A percentile compares a stretch with the other conserved stretches of the same genome.
Evolutionary conservation across 352 stramenopile genomes (phyloP).

Genomic region (Pythium aristosporum): DNA sequence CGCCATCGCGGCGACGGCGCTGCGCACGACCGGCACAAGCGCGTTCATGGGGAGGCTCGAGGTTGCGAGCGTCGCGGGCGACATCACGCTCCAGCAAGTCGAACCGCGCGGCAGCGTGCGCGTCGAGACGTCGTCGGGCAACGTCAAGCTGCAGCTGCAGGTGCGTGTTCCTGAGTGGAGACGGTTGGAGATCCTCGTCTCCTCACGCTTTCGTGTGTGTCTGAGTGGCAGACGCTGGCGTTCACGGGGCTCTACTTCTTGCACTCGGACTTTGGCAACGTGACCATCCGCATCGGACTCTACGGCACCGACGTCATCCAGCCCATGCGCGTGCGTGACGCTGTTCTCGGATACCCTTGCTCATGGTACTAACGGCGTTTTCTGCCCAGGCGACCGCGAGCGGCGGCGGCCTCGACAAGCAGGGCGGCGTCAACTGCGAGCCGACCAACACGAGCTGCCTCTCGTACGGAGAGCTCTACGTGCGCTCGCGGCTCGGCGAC

Average conservation of each 20-base stretch:
- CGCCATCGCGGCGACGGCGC: slow-evolving; percentile 33
- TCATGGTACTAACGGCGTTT: background rate
- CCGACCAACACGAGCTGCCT: slow-evolving; percentile 47
- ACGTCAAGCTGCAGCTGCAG: slow-evolving; percentile 54
- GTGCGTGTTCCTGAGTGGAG: slow-evolving; percentile 2
- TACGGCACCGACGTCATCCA: slow-evolving; percentile 47
- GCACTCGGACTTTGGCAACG: slow-evolving; percentile 53
- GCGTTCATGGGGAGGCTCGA: slow-evolving; percentile 74
- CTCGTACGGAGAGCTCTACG: slow-evolving; percentile 61
- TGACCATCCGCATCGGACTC: slow-evolving; percentile 58
- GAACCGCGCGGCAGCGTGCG: slow-evolving; percentile 53
- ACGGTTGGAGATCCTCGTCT: too few species aligned
- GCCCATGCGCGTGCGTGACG: slow-evolving; percentile 23
- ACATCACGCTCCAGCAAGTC: slow-evolving; percentile 53
- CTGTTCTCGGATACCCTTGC: background rate
- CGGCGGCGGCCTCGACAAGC: slow-evolving; percentile 34
- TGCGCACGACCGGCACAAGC: slow-evolving; percentile 40
- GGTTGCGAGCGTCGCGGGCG: slow-evolving; percentile 53
- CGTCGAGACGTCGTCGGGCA: slow-evolving; percentile 64
- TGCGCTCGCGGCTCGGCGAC: slow-evolving; percentile 58
- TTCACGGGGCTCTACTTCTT: slow-evolving; percentile 71
- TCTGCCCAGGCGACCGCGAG: slow-evolving; percentile 1
- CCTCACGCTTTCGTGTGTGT: background rate
- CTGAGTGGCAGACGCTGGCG: slow-evolving; percentile 28
- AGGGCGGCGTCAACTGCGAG: slow-evolving; percentile 73